phyloP scores from a whole-genome alignment of 176 grass and related monocot genomes.

The Paspalum notatum region DNA sequence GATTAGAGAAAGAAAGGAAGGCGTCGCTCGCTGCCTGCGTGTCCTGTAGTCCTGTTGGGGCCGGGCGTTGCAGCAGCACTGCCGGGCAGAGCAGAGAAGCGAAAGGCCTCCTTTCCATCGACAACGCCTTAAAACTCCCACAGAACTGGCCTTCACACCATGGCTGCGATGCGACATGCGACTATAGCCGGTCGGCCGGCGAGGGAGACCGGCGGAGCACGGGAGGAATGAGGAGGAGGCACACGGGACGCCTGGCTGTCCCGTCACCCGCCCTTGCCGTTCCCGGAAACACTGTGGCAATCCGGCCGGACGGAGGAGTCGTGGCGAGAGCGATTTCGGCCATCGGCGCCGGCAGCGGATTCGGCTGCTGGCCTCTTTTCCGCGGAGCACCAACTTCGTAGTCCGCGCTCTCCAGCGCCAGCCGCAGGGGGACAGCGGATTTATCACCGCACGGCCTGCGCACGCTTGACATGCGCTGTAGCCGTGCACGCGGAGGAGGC shows the following conservation, averaged over 20 bases:
- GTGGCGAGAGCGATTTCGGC: too few relatives aligned
- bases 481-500: conserved; percentile 15
- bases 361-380: conserved; percentile 45
- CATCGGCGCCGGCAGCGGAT: conserved; percentile 39
- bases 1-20: too few relatives aligned
- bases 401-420: not conserved
- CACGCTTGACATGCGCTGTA: not conserved
- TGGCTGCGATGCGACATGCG: too few relatives aligned
- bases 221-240: too few relatives aligned
- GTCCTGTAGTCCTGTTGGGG: too few relatives aligned
- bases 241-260: not conserved
- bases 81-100: too few relatives aligned
- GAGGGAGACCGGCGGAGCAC: too few relatives aligned
- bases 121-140: not conserved
- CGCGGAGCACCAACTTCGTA: conserved; percentile 49
- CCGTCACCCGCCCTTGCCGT: not conserved
- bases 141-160: not conserved
- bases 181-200: too few relatives aligned
- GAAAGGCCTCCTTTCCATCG: not conserved
- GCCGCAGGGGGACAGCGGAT: conserved; percentile 29
- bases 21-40: too few relatives aligned
- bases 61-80: too few relatives aligned
- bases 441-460: not conserved
- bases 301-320: not conserved
- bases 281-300: not conserved